phyloP scores from a whole-genome alignment of 441 rosid genomes.

The Eutrema salsugineum region DNA sequence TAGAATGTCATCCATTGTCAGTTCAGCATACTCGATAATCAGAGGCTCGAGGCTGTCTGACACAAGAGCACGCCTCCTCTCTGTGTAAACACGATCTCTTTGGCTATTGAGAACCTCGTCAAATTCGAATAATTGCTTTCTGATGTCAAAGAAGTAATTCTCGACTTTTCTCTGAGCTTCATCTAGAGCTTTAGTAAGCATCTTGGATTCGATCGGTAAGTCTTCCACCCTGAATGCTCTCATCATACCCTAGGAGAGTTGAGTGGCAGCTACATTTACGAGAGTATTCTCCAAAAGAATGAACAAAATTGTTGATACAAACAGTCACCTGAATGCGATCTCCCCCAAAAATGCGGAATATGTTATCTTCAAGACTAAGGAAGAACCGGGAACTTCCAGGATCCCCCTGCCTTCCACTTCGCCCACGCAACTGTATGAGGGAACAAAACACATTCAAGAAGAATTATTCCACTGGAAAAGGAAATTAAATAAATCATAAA shows the following conservation, averaged over 20 bases:
- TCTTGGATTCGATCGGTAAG: slow-evolving; percentile 90
- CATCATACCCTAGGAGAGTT: slow-evolving; percentile 85
- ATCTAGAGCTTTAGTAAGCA: slow-evolving; percentile 96
- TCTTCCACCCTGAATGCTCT: slow-evolving; percentile 97
- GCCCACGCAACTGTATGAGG: slow-evolving; percentile 72
- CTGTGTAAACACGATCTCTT: slow-evolving; percentile 94
- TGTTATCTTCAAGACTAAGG: slow-evolving; percentile 96
- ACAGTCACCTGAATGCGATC: slow-evolving; percentile 84
- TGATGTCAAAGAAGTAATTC: slow-evolving; percentile 89
- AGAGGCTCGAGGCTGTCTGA: slow-evolving; percentile 86
- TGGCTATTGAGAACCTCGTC: slow-evolving; percentile 98
- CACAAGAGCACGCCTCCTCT: slow-evolving; percentile 94
- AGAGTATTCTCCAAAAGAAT: neutral
- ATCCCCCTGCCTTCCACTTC: slow-evolving; percentile 97
- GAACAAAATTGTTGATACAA: neutral
- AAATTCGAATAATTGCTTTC: slow-evolving; percentile 92
- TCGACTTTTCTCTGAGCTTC: slow-evolving; percentile 99
- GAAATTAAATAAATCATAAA: neutral
- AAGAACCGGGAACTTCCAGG: slow-evolving; percentile 99
- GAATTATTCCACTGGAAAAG: neutral
- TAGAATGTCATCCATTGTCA: slow-evolving; percentile 95
- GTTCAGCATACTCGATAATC: slow-evolving; percentile 90
- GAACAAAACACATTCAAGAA: slow-evolving; percentile 2
- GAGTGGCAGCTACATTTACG: slow-evolving; percentile 19
- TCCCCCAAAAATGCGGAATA: slow-evolving; percentile 92